Evolutionary conservation across 2,329 filamentous ascomycete species (phyloP), one percentile per base, ranked within the genome.

Genomic region (Microascus cirrosus): DNA sequence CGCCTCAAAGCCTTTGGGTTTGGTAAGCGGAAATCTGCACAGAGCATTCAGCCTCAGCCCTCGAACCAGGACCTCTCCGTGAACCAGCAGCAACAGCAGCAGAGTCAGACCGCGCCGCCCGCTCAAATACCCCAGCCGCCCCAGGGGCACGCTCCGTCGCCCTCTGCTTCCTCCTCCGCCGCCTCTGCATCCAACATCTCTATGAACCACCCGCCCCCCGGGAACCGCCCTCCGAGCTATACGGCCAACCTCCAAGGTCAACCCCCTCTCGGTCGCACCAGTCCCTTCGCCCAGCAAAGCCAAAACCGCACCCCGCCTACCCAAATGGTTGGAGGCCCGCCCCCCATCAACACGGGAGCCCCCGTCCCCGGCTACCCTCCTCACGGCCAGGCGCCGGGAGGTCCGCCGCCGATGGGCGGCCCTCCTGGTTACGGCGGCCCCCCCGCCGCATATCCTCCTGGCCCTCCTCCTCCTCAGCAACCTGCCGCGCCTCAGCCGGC

Each of bases 1-100:
- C 84, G 86, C 74, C 83, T 90, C 73, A 88, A 89, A 79, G 82
- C 82, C 79, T 81, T 90, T 77, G 86, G 87, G 75, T 87, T 89
- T 79, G 86, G 86, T 76, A 89, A 88, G 82, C 85, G 87, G 74
- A 88, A 85, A 78, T 86, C 85, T 68, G 78, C 78, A 67, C 78
- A 79, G 70, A 83, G 78, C 72, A 81, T 82, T 67, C 77, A 28
- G 50, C 39, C 39, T 35, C 11, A 35, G 22, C 35, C 56, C 8
- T 57, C 56, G n/a, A 32, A 20, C 50, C 35, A 58, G 53, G 58
- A 57, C 51, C 54, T 42, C 35, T 39, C 60, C 28, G 56, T 52
- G 50, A 53, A 35, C 11, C 53, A 60, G 39, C 55, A 53, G 25
- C 51, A 58, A 11, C 57, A 54, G 22, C 50, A 51, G 51, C 57